Evolutionary conservation across 768 basidiomycete genomes (phyloP).

Genomic region (Hygrocybe punicea): DNA sequence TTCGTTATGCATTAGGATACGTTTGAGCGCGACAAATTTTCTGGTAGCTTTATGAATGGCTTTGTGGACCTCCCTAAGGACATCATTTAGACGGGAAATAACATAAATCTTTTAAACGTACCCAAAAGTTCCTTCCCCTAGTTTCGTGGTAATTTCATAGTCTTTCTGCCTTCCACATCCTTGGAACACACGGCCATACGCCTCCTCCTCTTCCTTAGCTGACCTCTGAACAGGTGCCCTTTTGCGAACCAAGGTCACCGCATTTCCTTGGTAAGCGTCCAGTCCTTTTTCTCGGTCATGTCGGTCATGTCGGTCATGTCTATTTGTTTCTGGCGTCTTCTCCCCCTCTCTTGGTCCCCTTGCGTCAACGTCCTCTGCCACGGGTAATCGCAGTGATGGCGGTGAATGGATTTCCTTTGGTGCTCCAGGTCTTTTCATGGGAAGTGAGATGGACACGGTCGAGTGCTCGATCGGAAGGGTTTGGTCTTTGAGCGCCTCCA

Average conservation of each 20-base stretch:
- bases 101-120: conserved; percentile 39
- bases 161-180: conserved; percentile 71
- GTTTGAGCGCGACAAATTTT: conserved; percentile 78
- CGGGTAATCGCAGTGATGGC: conserved; percentile 29
- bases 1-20: conserved; percentile 95
- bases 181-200: conserved; percentile 63
- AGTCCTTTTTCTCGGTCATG: conserved; percentile 21
- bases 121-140: conserved; percentile 98
- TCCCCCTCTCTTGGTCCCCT: conserved; percentile 4
- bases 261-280: conserved; percentile 21
- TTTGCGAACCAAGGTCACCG: conserved; percentile 29
- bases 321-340: neutral
- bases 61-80: conserved; percentile 81
- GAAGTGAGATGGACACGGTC: conserved; percentile 39
- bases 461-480: conserved; percentile 37
- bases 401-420: conserved; percentile 49
- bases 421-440: conserved; percentile 45
- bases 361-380: conserved; percentile 11
- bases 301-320: conserved; percentile 1
- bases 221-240: conserved; percentile 50
- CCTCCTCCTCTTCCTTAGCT: conserved; percentile 59
- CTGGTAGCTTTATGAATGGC: conserved; percentile 64
- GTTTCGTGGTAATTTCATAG: conserved; percentile 79
- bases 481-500: conserved; percentile 26
- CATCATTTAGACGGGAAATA: neutral